Percentiles rank a stretch among this genome's conserved stretches.
Evolutionary conservation across 805 yeast species (phyloP).

Genomic region (Kuraishia borneana): DNA sequence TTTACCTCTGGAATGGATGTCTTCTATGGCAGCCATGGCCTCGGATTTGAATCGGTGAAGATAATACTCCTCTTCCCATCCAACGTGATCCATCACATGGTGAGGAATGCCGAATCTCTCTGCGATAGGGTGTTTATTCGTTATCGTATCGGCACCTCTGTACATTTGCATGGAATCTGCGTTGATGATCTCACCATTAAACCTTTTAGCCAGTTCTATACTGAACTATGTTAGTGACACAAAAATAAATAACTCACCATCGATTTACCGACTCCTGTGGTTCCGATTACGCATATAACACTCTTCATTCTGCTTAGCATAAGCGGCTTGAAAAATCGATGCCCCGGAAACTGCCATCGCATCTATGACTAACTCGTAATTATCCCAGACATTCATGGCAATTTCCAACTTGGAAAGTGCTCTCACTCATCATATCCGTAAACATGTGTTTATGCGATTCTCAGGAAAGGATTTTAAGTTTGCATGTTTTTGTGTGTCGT

Average conservation of each 20-base stretch:
- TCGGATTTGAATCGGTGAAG: constrained; percentile 71
- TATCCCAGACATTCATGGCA: no score
- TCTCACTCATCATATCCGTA: constrained; percentile 33
- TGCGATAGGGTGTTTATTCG: constrained; percentile 81
- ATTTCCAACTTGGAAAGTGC: constrained; percentile 23
- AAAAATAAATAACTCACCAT: constrained; percentile 23
- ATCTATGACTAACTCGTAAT: no score
- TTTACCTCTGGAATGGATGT: constrained; percentile 56
- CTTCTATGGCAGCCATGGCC: constrained; percentile 50
- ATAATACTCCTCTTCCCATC: constrained; percentile 73
- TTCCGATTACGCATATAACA: constrained; percentile 41
- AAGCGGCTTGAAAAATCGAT: neutral
- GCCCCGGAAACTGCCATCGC: no score
- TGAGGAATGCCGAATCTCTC: constrained; percentile 73
- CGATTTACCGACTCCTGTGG: constrained; percentile 96
- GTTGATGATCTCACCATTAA: constrained; percentile 84
- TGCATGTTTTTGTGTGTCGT: constrained; percentile 44
- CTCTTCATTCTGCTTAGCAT: neutral
- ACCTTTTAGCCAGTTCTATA: constrained; percentile 63
- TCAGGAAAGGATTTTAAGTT: constrained; percentile 29
- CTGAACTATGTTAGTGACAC: constrained; percentile 31
- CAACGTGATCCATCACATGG: constrained; percentile 78
- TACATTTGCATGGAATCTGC: constrained; percentile 98
- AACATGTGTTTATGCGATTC: constrained; percentile 27
- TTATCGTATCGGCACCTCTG: constrained; percentile 55